A percentile compares a stretch with the other conserved stretches of the same genome.
Evolutionary conservation across 1,139 yeast genomes (phyloP).

Genomic region (Candida glucosophila): DNA sequence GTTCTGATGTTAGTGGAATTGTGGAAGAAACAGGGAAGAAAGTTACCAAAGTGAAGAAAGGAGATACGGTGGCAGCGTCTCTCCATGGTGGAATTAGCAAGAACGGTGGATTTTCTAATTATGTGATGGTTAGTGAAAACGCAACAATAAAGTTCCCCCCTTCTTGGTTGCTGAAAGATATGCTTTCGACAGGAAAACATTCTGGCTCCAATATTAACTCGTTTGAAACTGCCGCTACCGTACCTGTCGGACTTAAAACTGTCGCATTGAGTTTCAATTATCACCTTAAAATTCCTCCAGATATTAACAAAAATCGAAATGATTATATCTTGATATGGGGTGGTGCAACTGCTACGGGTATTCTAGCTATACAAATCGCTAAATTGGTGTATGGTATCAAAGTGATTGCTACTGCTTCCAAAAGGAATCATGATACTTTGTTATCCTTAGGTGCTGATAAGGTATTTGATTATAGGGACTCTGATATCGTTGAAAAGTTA

Average conservation of each 20-base stretch:
- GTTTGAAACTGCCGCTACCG: slow-evolving; percentile 39
- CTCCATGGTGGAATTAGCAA: slow-evolving; percentile 12
- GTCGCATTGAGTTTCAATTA: slow-evolving; percentile 26
- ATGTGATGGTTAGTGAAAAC: slow-evolving; percentile 9
- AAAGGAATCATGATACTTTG: slow-evolving; percentile 10
- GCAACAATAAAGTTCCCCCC: slow-evolving; percentile 10
- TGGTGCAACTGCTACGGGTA: slow-evolving; percentile 22
- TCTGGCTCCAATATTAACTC: slow-evolving; percentile 5
- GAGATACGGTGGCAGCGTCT: slow-evolving; percentile 17
- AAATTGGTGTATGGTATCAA: slow-evolving; percentile 15
- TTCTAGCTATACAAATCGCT: slow-evolving; percentile 20
- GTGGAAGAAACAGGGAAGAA: slow-evolving; percentile 19
- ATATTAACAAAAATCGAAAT: slow-evolving; percentile 16
- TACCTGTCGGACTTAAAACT: slow-evolving; percentile 45
- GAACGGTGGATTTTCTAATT: slow-evolving; percentile 16
- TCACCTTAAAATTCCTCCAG: slow-evolving; percentile 14
- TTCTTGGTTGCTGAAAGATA: slow-evolving; percentile 1
- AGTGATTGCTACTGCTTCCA: slow-evolving; percentile 15
- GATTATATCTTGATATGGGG: slow-evolving; percentile 16
- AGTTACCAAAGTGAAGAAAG: slow-evolving; percentile 14
- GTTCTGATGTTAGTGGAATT: slow-evolving; percentile 20
- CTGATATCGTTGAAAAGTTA: slow-evolving; percentile 10
- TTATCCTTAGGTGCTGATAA: slow-evolving; percentile 14
- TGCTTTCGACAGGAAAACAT: slow-evolving; percentile 6
- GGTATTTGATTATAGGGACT: slow-evolving; percentile 17